Evolutionary conservation across 371 early-diverging fungal species (phyloP).

Genomic region (Rhizopus delemar): DNA sequence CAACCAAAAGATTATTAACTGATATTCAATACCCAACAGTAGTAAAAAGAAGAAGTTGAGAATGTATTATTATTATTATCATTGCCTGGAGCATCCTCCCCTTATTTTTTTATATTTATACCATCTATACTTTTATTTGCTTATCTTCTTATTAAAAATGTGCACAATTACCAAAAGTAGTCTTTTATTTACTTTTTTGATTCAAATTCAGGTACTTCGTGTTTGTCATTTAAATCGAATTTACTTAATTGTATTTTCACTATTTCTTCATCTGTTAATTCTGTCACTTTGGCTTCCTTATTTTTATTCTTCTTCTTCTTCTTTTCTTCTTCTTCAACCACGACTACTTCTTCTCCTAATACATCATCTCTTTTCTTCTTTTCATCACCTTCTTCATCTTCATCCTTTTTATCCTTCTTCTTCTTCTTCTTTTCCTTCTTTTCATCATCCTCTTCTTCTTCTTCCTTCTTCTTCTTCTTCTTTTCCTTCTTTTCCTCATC

Average conservation of each 20-base stretch:
- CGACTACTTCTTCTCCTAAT: constrained; percentile 9
- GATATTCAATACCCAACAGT: no score
- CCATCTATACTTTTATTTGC: no score
- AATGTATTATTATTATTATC: no score
- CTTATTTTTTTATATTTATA: no score
- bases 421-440: not conserved
- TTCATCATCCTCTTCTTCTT: constrained; percentile 10
- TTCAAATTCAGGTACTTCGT: no score
- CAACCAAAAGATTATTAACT: no score
- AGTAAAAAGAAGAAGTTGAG: no score
- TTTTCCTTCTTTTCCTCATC: constrained; percentile 14
- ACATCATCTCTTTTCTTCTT: constrained; percentile 18
- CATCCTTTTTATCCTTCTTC: constrained; percentile 12
- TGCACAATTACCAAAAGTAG: no score
- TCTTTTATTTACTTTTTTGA: no score
- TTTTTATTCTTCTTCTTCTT: constrained; percentile 18
- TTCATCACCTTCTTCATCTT: constrained; percentile 11
- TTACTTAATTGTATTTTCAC: not conserved
- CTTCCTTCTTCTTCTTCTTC: constrained; percentile 20
- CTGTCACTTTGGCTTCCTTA: constrained; percentile 19
- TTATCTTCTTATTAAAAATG: no score
- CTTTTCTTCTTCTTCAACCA: constrained; percentile 9
- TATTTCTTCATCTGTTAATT: constrained; percentile 14
- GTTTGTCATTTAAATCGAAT: no score
- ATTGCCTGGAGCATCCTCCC: no score